These are phyloP conservation scores for Pichia scutulata DNA, from an alignment of 805 yeast genomes.

Conservation along the genomic window DNA sequence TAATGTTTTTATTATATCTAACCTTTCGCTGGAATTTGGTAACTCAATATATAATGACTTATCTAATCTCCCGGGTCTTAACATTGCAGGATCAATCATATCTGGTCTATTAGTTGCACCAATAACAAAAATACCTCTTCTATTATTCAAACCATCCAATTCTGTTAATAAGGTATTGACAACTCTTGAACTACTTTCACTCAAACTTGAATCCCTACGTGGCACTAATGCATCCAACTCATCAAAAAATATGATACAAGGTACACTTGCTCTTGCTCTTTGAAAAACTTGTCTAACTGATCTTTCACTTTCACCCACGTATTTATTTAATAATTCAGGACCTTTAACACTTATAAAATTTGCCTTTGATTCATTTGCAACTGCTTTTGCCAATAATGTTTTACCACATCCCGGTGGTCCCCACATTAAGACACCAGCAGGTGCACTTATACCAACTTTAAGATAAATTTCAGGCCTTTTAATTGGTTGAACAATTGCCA, in stretches of 20 bases:
- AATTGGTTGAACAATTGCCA: conserved; percentile 97
- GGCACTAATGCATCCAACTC: conserved; percentile 96
- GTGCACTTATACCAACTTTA: conserved; percentile 90
- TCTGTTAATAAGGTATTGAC: conserved; percentile 93
- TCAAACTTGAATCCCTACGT: conserved; percentile 76
- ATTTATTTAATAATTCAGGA: conserved; percentile 91
- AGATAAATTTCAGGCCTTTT: conserved; percentile 83
- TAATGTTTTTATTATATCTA: conserved; percentile 74
- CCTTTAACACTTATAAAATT: conserved; percentile 95
- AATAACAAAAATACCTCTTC: conserved; percentile 87
- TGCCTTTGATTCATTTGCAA: conserved; percentile 94
- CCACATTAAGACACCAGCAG: conserved; percentile 96
- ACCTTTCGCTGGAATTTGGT: conserved; percentile 71
- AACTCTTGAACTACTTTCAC: conserved; percentile 87
- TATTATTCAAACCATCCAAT: conserved; percentile 86
- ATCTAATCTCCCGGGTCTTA: conserved; percentile 93
- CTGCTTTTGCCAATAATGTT: conserved; percentile 92
- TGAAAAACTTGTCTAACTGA: conserved; percentile 90
- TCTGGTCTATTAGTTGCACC: conserved; percentile 98
- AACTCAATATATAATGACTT: conserved; percentile 87
- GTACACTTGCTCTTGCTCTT: conserved; percentile 91
- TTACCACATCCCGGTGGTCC: conserved; percentile 99
- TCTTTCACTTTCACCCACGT: conserved; percentile 91
- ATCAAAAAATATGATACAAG: conserved; percentile 90
- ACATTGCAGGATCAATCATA: conserved; percentile 97